These are phyloP conservation scores for Pelargonium australe DNA, from an alignment of 441 rosid species.

Conservation along the genomic window DNA sequence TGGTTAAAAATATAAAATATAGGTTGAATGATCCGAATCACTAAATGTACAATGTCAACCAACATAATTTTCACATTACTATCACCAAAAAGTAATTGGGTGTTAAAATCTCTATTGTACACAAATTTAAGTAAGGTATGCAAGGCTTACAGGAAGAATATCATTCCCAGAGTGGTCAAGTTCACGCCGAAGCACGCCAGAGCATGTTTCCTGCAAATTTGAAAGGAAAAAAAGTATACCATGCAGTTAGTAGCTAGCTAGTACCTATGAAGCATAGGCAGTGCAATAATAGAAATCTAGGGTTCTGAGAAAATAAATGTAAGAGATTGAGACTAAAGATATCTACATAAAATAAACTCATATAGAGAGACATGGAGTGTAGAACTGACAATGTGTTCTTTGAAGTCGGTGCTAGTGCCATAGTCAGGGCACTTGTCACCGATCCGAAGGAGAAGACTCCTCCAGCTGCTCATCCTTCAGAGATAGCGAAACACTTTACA, in stretches of 20 bases:
- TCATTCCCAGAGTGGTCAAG: slow-evolving; percentile 69
- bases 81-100: not conserved
- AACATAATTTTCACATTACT: not conserved
- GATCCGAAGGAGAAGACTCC: slow-evolving; percentile 77
- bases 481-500: slow-evolving; percentile 8
- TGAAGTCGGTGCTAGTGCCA: slow-evolving; percentile 62
- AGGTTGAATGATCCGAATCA: not conserved
- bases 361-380: slow-evolving; percentile 20
- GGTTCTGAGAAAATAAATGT: not conserved
- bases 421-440: slow-evolving; percentile 89
- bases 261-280: not conserved
- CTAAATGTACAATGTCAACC: not conserved
- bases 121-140: not conserved
- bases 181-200: slow-evolving; percentile 72
- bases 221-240: slow-evolving; percentile 7
- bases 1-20: not conserved
- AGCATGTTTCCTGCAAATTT: slow-evolving; percentile 71
- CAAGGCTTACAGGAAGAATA: slow-evolving; percentile 41
- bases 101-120: not conserved
- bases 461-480: slow-evolving; percentile 67
- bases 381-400: slow-evolving; percentile 62
- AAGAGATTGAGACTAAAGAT: slow-evolving; percentile 2
- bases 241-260: not conserved
- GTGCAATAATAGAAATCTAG: not conserved
- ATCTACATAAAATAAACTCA: not conserved